Conservation (phyloP, 441 rosid species). For the Viola pubescens region DNA sequence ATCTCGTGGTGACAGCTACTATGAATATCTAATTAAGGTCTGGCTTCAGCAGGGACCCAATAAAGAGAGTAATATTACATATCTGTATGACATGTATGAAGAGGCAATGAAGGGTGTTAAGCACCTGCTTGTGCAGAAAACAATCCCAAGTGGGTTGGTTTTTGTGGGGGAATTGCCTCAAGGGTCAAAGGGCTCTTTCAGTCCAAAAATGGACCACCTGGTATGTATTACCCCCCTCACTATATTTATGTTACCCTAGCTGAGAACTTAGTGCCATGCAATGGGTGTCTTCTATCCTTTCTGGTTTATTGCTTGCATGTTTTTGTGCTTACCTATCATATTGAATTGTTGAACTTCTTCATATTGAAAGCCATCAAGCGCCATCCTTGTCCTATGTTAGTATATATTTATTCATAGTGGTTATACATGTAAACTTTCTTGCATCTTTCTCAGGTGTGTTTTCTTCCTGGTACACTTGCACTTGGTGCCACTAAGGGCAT, state of each 20-base stretch:
- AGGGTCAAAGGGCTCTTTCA: conserved; percentile 63
- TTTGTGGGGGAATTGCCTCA: conserved; percentile 94
- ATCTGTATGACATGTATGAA: conserved; percentile 75
- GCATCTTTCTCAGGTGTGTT: conserved; percentile 63
- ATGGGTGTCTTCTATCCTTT: background rate
- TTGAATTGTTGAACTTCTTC: background rate
- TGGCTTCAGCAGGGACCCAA: conserved; percentile 81
- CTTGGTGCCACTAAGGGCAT: conserved; percentile 94
- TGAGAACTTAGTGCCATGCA: conserved; percentile 3
- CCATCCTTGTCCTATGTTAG: background rate
- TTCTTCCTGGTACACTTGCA: conserved; percentile 90
- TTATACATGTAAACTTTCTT: conserved; percentile 11
- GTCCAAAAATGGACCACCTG: conserved; percentile 99
- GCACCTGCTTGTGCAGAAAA: conserved; percentile 68
- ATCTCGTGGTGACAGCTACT: conserved; percentile 98
- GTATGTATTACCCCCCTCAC: conserved; percentile 41
- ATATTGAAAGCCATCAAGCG: background rate
- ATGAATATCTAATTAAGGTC: conserved; percentile 88
- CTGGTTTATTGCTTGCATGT: background rate
- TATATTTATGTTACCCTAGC: conserved; percentile 5
- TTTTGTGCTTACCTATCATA: background rate
- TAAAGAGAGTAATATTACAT: conserved; percentile 41
- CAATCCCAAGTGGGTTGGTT: conserved; percentile 73
- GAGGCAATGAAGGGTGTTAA: conserved; percentile 96
- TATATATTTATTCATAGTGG: background rate